Base-by-base conservation (phyloP, 202 grass and related monocot species). In the Panicum virgatum region DNA sequence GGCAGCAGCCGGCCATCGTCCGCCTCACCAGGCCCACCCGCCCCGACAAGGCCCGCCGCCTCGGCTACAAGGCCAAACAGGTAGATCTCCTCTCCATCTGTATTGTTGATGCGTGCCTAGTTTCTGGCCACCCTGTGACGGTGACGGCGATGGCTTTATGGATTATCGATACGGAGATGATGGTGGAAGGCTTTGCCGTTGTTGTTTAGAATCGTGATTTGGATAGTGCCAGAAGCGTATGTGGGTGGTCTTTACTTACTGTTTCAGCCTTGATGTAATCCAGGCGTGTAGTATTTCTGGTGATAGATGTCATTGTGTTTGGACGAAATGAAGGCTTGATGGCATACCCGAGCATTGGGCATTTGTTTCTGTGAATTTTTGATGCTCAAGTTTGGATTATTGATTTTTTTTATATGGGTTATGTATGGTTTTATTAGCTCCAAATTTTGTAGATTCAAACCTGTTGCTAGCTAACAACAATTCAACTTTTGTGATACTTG, bases 41-140 rank as follows among this genome's bases (percentile, higher is more conserved):
- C 11, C 94, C 94, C 62, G 94, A 97, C 88, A 91, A 85, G 92
- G 94, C 90, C 9, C 92, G 94, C 34, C 94, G 94, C 80, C 94
- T 97, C 30, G 94, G 94, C 30, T 97, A 66, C 82, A 97, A 97
- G 92, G 92, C 92, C 78, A 94, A 97, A 82, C 94, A 94, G 94
- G 94, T 97, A 23, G 43, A 20, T 83, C 63, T 36, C 45, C 26
- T 16, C n/a, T n/a, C n/a, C n/a, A n/a, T n/a, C n/a, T n/a, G n/a
- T n/a, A n/a, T n/a, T n/a, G n/a, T n/a, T n/a, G n/a, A n/a, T n/a
- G n/a, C n/a, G n/a, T n/a, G n/a, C n/a, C n/a, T n/a, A n/a, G n/a
- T n/a, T n/a, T n/a, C n/a, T n/a, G n/a, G n/a, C n/a, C 3, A 4
- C 32, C 32, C 32, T 34, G 32, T 45, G n/a, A n/a, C n/a, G n/a